Base-by-base conservation (phyloP, 352 stramenopile species). In the Pythium graminicola region DNA sequence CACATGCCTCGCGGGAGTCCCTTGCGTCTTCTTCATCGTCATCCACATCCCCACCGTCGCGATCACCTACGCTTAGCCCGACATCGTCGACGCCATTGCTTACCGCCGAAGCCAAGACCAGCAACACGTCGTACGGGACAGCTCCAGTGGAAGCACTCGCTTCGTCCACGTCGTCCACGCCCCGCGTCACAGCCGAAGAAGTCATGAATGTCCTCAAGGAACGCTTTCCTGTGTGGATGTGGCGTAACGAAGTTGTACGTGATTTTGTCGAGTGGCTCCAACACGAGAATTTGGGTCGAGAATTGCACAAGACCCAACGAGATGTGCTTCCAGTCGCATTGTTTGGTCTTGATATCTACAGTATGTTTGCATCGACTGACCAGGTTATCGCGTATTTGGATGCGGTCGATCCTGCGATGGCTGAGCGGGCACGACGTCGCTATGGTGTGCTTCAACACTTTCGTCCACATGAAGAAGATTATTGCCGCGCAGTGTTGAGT, bases 261-360 rank as follows among this genome's bases (percentile, higher is more conserved):
- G 65, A 70, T 33, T 73, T 73, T 59, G 55, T 70, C 40, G 41
- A 70, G 32, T 73, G 65, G 65, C 54, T 69, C 19, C 51, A 72
- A 31, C 33, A 23, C 8, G 56, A 69, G 35, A 69, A 69, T 31
- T 36, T 64, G 42, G 43, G 53, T 24, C 49, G 49, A 14, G 48
- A 53, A 13, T 36, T 67, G 1, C 33, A 17, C 6, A 17, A 42
- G 35, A 17, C 5, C 2, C 11, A 24, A 3, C 6, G 17, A 16
- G 17, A 24, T 3, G n/a, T 26, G 41, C 49, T 41, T 11, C 57
- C 62, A 6, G 48, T 70, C 7, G 62, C 62, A 43, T 38, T 73
- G 3, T 67, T 70, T 45, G 65, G 65, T 2, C 44, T 73, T 17
- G 65, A 73, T 28, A 70, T 69, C 42, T 73, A 70, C 53, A 67